Base-by-base conservation (phyloP, 306 rosid genomes). In the Castanea sativa region DNA sequence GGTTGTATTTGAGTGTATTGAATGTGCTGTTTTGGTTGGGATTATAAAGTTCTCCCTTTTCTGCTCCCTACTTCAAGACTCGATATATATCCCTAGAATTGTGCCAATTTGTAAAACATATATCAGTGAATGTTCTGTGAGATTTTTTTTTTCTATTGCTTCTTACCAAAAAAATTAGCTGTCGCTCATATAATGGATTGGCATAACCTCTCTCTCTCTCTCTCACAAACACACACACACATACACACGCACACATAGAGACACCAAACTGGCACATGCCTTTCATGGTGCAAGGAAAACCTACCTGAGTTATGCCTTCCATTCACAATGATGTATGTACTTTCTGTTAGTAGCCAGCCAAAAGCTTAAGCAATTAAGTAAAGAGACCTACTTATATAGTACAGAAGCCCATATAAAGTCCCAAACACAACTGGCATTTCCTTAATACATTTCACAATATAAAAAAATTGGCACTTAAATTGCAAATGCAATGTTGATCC, bases 21-120 rank as follows among this genome's bases (percentile, higher is more conserved):
- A 80, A 73, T 79, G 74, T 56, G 41, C 38, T 21, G 80, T 63
- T 65, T 82, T 75, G 71, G 25, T 79, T 55, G 51, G 79, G 78
- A 55, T 83, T 74, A 60, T 38, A 69, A 73, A 21, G 43, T 76
- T 76, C 53, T 35, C 11, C 15, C 4, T 13, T 49, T 49, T 49
- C 53, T 49, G 53, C 16, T 49, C 5, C 16, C 53, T 49, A 49
- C 53, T 49, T 49, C 53, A 49, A 49, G 16, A 49, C 15, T 0
- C 13, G 5, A 49, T 12, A 49, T 49, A 13, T 49, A 49, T 10
- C 53, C 53, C 4, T 13, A 49, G 15, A 49, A 49, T 12, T 49
- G 16, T 49, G 53, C 53, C 53, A 12, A 10, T 49, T 49, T 49
- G 53, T 49, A 49, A 9, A 49, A 49, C 15, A 49, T 13, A 10